Percentiles rank a stretch among this genome's conserved stretches.
Conservation (phyloP, 257 asterid genomes). For the Solanum paucissectum region DNA sequence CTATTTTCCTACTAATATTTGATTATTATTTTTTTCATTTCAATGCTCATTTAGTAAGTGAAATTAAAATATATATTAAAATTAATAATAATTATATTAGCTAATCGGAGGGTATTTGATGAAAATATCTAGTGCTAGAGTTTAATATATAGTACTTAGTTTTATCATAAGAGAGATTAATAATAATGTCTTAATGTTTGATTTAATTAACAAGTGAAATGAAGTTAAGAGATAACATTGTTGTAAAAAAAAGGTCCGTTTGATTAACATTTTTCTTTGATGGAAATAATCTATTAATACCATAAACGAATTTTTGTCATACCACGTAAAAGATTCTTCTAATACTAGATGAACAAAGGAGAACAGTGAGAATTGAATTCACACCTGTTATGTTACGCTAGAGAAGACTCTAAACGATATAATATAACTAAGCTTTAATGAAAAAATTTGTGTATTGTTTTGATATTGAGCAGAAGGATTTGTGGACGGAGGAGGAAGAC, state of each 20-base stretch:
- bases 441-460: neutral
- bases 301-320: neutral
- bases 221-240: neutral
- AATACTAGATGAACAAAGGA: neutral
- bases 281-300: neutral
- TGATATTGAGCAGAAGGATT: constrained; percentile 43
- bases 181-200: neutral
- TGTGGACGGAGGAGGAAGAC: constrained; percentile 87
- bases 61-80: neutral
- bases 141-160: neutral
- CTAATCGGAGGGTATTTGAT: neutral
- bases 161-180: neutral
- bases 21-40: too few species aligned
- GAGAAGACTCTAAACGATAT: neutral
- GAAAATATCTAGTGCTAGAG: neutral
- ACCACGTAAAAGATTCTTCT: neutral
- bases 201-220: neutral
- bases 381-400: neutral
- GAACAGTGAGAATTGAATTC: neutral
- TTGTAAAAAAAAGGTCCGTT: neutral
- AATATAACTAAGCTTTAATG: neutral
- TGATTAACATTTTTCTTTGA: neutral
- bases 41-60: neutral
- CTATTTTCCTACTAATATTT: neutral
- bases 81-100: neutral